Evolutionary conservation across 2,329 filamentous ascomycete species (phyloP), one percentile per base, ranked within the genome.

Genomic region (Alternaria brassicae): DNA sequence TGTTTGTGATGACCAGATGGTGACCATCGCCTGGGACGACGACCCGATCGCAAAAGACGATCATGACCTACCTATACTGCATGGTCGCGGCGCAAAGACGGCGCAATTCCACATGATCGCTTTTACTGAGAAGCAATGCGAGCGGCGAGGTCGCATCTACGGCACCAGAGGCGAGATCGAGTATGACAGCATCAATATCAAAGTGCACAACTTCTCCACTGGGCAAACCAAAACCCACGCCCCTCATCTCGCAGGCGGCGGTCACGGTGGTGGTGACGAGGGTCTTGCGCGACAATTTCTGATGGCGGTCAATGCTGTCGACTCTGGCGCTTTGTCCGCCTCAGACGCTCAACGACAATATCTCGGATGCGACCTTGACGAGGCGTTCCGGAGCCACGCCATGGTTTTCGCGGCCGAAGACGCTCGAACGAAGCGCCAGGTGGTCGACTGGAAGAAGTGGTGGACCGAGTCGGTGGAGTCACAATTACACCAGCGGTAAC

Each of bases 321-420:
- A 93, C 77, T 89, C 88, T 62, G 83, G 87, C 59, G 85, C 83
- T 0, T 87, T 89, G 86, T 78, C 81, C 27, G 89, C 91, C 1
- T 80, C 84, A 39, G 84, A 85, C 61, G 93, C 93, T 2, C 94
- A 98, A 82, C 82, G 83, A 57, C 82, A 88, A 71, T 87, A 89
- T 73, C 82, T 98, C 25, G 93, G 92, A 0, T 96, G 92, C 78
- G 91, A 89, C 12, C 80, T 97, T 7, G 92, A 97, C 56, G 95
- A 98, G 72, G 87, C 90, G 1, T 84, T 98, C n/a, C 84, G 90
- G 48, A 96, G 92, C 72, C 95, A 98, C 79, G 93, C 91, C 2
- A 86, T 95, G 79, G 94, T 97, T 0, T 99, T 97, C 81, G 93
- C 92, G 23, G 95, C 94, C 0, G 95, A 98, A 79, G 91, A 96